Base-by-base conservation (phyloP, 169 alveolate genomes). In the Neospora caninum region DNA sequence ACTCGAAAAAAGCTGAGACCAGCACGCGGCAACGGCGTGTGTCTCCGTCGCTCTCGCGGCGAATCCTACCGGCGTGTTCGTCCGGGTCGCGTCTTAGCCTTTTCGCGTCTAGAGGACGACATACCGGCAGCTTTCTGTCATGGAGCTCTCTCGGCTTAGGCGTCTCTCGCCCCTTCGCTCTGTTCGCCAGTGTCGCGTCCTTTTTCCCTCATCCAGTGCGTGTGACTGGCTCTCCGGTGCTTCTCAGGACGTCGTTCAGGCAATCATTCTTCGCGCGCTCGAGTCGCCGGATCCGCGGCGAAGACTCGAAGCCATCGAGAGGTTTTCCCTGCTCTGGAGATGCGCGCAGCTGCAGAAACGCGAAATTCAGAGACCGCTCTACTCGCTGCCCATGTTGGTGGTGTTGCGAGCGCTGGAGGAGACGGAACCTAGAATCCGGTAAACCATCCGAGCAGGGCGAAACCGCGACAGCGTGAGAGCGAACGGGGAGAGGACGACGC, bases 311-410 rank as follows among this genome's bases (percentile, higher is more conserved):
- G 84, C 84, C 45, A 36, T 73, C 84, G 45, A 34, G 39, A 18
- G 84, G 84, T 73, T 73, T 73, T 73, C 84, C 4, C 84, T 73
- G 9, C 84, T 73, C 84, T 73, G 84, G 84, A 18, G 84, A 13
- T 73, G 84, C 84, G 39, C 84, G 42, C 84, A 73, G 16, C 25
- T 73, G 84, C 84, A 73, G 84, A 13, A 16, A 20, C 84, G 42
- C 9, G 84, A 18, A 73, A 0, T 36, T 13, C 45, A 20, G 16
- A 2, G 42, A 2, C 84, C 84, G 4, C 84, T 73, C 43, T 73
- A 34, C 84, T 22, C 84, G 39, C 43, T 36, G 25, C 49, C 84
- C 43, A 9, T n/a, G 84, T 43, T 73, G 42, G 45, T 73, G 16
- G 45, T 73, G 9, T 43, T 73, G 42, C 84, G 43, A 13, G 39